phyloP scores from a whole-genome alignment of 768 basidiomycete species.

The Pleurotus tuber-regium region DNA sequence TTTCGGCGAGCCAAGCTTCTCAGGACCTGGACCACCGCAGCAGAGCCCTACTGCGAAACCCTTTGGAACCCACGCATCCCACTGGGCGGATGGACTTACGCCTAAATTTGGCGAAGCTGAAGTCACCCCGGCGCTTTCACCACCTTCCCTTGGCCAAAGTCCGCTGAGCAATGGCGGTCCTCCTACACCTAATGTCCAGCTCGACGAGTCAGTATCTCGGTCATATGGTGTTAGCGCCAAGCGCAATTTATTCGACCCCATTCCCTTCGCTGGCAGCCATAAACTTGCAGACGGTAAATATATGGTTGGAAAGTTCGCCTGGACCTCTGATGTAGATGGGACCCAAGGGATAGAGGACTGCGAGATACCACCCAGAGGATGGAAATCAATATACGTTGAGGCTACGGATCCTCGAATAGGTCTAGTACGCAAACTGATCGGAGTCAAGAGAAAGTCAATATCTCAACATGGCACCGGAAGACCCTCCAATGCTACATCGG shows the following conservation, averaged over 20 bases:
- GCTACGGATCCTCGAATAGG: conserved; percentile 73
- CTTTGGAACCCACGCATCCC: not conserved
- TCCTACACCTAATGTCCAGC: conserved; percentile 51
- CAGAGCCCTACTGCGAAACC: conserved; percentile 19
- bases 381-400: conserved; percentile 54
- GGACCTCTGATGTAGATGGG: conserved; percentile 63
- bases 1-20: conserved; percentile 18
- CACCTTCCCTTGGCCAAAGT: conserved; percentile 51
- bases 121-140: conserved; percentile 38
- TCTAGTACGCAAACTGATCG: conserved; percentile 64
- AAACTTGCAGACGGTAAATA: conserved; percentile 73
- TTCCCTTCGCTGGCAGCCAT: conserved; percentile 69
- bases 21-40: conserved; percentile 14
- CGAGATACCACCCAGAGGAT: conserved; percentile 27
- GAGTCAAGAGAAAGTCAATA: conserved; percentile 61
- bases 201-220: not conserved
- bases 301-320: conserved; percentile 64
- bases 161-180: conserved; percentile 46
- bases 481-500: conserved; percentile 27
- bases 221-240: not conserved
- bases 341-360: conserved; percentile 29
- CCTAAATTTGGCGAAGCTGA: conserved; percentile 25
- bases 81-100: conserved; percentile 27
- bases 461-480: conserved; percentile 33
- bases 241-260: conserved; percentile 59